Conservation (phyloP, 208 protist genomes). For the Novymonas esmeraldas region DNA sequence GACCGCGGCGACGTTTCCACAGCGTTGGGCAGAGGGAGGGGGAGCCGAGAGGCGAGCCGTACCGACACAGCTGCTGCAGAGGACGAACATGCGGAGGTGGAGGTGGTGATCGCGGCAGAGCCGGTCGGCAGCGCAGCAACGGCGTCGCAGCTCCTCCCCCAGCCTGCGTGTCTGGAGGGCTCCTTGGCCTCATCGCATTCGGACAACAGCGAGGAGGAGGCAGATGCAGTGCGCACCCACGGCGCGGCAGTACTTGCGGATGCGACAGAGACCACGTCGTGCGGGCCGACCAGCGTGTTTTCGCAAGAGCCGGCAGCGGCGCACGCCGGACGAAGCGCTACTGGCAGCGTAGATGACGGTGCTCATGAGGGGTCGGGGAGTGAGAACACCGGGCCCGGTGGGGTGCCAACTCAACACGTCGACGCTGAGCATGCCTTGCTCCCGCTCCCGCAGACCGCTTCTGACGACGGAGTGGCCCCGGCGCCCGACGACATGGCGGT, state of each 20-base stretch:
- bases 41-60: too few relatives aligned
- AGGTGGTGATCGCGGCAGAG: not conserved
- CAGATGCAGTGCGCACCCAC: not conserved
- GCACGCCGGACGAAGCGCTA: not conserved
- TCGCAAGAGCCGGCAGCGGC: not conserved
- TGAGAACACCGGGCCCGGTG: not conserved
- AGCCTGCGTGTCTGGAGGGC: not conserved
- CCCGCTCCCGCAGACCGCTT: not conserved
- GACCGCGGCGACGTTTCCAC: not conserved
- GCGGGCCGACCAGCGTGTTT: not conserved
- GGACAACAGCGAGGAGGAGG: not conserved
- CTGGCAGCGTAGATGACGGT: not conserved
- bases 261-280: not conserved
- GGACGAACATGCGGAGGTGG: not conserved
- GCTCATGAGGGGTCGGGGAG: not conserved
- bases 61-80: too few relatives aligned
- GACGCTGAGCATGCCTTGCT: not conserved
- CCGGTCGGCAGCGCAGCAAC: too few relatives aligned
- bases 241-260: not conserved
- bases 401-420: not conserved
- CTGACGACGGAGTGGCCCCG: conserved; percentile 4
- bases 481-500: not conserved
- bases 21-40: not conserved
- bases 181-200: not conserved
- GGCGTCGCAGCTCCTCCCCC: too few relatives aligned